Percentiles rank a stretch among this genome's conserved stretches.
Conservation (phyloP, 2,329 filamentous ascomycete genomes). For the Aspergillus uvarum region DNA sequence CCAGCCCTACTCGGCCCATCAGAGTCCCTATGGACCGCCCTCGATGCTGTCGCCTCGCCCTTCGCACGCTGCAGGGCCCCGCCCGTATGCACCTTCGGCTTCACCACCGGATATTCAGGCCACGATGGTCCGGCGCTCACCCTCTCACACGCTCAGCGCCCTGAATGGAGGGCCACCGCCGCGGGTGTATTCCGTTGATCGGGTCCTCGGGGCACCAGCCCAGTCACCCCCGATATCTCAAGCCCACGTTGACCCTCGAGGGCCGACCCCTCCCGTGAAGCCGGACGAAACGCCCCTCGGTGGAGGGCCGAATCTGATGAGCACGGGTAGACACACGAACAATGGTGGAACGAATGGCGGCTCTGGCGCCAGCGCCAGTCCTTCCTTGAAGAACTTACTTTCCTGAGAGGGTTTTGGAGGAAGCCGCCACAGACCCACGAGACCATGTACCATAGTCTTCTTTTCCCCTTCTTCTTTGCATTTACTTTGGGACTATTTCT, state of each 20-base stretch:
- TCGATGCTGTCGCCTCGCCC: constrained; percentile 36
- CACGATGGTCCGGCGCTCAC: constrained; percentile 37
- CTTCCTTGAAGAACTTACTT: constrained; percentile 71
- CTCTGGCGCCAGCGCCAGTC: constrained; percentile 71
- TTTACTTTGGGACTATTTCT: constrained; percentile 7
- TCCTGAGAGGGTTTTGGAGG: constrained; percentile 48
- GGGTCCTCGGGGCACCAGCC: constrained; percentile 33
- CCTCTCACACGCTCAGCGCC: constrained; percentile 38
- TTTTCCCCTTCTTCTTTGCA: constrained; percentile 4
- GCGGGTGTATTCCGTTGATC: constrained; percentile 41
- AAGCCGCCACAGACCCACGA: constrained; percentile 3
- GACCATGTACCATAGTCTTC: constrained; percentile 20
- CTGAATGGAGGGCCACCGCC: constrained; percentile 37
- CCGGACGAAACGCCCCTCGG: constrained; percentile 31
- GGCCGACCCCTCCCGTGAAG: constrained; percentile 32
- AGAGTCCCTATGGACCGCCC: constrained; percentile 40
- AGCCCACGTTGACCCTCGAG: constrained; percentile 36
- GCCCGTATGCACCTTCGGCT: constrained; percentile 37
- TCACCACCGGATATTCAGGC: constrained; percentile 41
- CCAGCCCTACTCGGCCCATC: constrained; percentile 38
- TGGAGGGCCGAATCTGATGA: constrained; percentile 26
- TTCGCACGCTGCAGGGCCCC: constrained; percentile 31
- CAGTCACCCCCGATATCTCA: constrained; percentile 39
- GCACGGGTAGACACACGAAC: constrained; percentile 27
- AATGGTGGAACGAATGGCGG: constrained; percentile 30